Evolutionary conservation across 257 asterid species (phyloP).

Genomic region (Capsicum pubescens): DNA sequence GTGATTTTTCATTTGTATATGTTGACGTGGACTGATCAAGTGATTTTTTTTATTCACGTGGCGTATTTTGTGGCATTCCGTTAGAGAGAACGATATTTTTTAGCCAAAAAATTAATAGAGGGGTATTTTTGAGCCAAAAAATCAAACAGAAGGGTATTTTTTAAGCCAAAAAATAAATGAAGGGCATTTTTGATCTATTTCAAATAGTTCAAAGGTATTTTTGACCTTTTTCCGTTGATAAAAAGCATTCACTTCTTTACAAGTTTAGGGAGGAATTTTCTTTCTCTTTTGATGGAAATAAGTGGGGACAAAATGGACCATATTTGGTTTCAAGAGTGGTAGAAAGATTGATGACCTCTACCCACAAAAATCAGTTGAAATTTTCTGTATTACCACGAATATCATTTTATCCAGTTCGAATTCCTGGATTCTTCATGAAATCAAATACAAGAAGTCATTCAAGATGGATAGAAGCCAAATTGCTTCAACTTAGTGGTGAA

Average conservation of each 20-base stretch:
- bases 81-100: no score
- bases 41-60: no score
- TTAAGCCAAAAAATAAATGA: no score
- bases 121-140: no score
- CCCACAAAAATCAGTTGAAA: neutral
- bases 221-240: slow-evolving; percentile 39
- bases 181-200: no score
- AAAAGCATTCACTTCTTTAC: slow-evolving; percentile 54
- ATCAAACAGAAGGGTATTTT: no score
- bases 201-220: no score
- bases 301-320: slow-evolving; percentile 89
- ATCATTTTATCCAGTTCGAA: slow-evolving; percentile 71
- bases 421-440: slow-evolving; percentile 44
- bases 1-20: no score
- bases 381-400: slow-evolving; percentile 56
- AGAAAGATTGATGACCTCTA: slow-evolving; percentile 30
- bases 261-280: slow-evolving; percentile 75
- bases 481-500: slow-evolving; percentile 43
- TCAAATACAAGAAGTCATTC: slow-evolving; percentile 34
- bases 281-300: slow-evolving; percentile 64
- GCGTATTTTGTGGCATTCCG: no score
- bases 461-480: slow-evolving; percentile 61
- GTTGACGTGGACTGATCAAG: no score
- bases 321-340: slow-evolving; percentile 80
- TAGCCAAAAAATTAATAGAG: no score